phyloP scores from a whole-genome alignment of 257 asterid genomes.

The Datura wrightii region DNA sequence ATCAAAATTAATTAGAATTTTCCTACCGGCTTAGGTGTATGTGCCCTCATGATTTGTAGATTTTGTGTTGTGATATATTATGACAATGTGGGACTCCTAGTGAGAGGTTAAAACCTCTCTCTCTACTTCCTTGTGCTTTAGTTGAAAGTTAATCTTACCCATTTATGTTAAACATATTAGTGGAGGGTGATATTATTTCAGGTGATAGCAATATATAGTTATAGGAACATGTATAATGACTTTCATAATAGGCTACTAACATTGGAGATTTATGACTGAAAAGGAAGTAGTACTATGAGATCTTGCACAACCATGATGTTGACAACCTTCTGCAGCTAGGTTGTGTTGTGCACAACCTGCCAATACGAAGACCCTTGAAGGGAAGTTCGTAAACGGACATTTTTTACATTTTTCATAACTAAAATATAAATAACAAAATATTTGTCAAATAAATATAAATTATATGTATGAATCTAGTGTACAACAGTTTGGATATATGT shows the following conservation, averaged over 20 bases:
- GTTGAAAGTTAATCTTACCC: neutral
- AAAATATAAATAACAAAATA: neutral
- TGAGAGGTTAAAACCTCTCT: no score
- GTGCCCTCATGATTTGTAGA: no score
- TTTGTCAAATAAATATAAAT: neutral
- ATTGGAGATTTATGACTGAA: neutral
- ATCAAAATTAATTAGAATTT: no score
- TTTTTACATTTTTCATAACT: neutral
- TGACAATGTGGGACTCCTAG: no score
- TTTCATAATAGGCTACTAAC: neutral
- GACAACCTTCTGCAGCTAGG: neutral
- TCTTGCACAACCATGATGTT: neutral
- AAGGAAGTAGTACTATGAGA: neutral
- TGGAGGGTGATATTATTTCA: neutral
- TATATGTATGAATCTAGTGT: no score
- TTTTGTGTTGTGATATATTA: no score
- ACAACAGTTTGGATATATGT: no score
- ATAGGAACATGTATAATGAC: neutral
- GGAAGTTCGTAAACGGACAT: neutral
- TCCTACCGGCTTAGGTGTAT: no score
- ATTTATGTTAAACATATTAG: neutral
- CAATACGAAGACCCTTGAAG: no score
- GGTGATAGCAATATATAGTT: neutral
- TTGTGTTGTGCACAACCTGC: neutral
- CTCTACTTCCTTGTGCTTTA: neutral